Percentiles rank a stretch among this genome's conserved stretches.
These are phyloP conservation scores for Melaleuca quinquenervia DNA, from an alignment of 345 rosid species.

Conservation along the genomic window DNA sequence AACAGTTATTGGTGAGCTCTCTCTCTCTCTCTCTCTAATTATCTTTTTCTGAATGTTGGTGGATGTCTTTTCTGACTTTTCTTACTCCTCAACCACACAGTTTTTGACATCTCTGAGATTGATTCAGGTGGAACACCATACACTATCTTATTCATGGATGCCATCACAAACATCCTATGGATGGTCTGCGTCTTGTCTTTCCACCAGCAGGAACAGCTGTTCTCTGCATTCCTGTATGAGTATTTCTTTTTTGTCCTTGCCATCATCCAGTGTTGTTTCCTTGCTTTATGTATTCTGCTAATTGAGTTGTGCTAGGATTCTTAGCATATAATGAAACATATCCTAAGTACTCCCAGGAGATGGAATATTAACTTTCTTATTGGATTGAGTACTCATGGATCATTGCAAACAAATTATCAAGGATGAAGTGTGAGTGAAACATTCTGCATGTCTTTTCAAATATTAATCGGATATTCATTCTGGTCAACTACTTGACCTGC, in stretches of 20 bases:
- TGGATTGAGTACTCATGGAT: neutral
- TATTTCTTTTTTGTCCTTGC: neutral
- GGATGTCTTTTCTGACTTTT: neutral
- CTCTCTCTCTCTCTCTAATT: constrained; percentile 4
- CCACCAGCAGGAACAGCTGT: constrained; percentile 83
- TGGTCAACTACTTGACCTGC: neutral
- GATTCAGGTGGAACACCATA: constrained; percentile 58
- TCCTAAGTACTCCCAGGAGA: neutral
- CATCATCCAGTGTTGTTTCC: neutral
- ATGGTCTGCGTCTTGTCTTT: constrained; percentile 78
- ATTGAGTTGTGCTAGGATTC: neutral
- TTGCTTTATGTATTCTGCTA: neutral
- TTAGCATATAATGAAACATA: neutral
- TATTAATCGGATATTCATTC: neutral
- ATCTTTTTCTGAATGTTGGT: neutral
- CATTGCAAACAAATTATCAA: neutral
- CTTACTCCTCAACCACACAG: neutral
- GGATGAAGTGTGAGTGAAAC: neutral
- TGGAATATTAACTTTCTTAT: neutral
- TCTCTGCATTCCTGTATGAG: constrained; percentile 50
- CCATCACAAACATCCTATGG: constrained; percentile 99
- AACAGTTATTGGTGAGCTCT: constrained; percentile 66
- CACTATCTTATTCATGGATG: constrained; percentile 93
- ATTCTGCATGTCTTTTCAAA: neutral
- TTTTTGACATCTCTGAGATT: neutral